Conservation (phyloP, 2,329 filamentous ascomycete genomes). For the Diaporthe sp. region DNA sequence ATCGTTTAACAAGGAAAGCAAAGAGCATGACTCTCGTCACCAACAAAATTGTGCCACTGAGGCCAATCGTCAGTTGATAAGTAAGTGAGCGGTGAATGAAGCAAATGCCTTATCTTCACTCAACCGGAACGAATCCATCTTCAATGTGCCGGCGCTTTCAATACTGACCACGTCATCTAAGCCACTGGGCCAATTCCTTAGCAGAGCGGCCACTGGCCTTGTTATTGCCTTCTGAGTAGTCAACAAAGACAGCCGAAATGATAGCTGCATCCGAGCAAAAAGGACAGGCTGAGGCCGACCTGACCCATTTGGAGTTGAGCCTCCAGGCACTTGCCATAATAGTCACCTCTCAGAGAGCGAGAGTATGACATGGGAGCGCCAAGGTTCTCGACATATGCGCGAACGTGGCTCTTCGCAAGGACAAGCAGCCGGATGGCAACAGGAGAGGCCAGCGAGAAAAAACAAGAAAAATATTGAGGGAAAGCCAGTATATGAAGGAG, state of each 20-base stretch:
- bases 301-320: neutral
- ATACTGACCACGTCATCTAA: neutral
- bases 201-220: neutral
- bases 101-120: neutral
- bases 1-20: neutral
- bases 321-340: neutral
- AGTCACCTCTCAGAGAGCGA: neutral
- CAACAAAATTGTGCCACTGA: neutral
- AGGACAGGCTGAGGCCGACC: neutral
- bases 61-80: neutral
- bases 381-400: neutral
- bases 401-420: too few species aligned
- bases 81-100: neutral
- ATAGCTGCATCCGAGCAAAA: neutral
- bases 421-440: neutral
- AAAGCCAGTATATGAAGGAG: neutral
- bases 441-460: neutral
- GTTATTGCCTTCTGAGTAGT: neutral
- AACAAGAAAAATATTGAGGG: too few species aligned
- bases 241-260: neutral
- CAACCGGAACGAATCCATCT: neutral
- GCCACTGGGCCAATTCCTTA: neutral
- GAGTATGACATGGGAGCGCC: neutral
- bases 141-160: neutral
- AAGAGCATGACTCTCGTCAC: neutral